Evolutionary conservation across 495 filamentous ascomycete genomes (phyloP), one percentile per base, ranked within the genome.

Genomic region (Lentithecium fluviatile): DNA sequence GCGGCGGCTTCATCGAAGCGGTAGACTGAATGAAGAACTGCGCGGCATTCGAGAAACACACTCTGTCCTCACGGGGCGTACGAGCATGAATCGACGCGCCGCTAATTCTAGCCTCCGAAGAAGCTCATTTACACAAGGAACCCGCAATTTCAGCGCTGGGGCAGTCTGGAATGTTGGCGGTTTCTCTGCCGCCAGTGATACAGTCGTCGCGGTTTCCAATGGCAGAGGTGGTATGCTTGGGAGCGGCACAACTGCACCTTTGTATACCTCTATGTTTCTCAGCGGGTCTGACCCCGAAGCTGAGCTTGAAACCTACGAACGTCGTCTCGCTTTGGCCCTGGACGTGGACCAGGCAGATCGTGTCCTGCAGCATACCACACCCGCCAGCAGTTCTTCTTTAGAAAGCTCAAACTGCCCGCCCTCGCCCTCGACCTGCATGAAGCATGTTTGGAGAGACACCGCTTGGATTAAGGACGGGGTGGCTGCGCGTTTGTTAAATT

Each of bases 121-220:
- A 8, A 56, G 32, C 25, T 56, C 60, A 8, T 48, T 52, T 13
- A 37, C 49, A 3, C 13, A 24, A 10, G 50, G 32, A 7, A 12
- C 32, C 12, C 67, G 70, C 12, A 75, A 82, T 60, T 75, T 84
- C 48, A 94, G 89, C 71, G 64, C 75, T 48, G 89, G 88, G 0
- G 80, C 83, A 36, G 79, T 93, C n/a, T 95, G 91, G 91, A 82
- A 83, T 5, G 88, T 94, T 15, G 89, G 91, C 17, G 88, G 90
- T 25, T 65, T 79, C 25, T 80, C 82, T 45, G 78, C 79, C 21
- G 78, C 78, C 13, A 81, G 75, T 40, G 75, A 76, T 24, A 71
- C 73, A 45, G 68, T 77, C 12, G 60, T 68, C 38, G 78, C 81
- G 8, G 71, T 87, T 19, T 70, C 85, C 49, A 77, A 86, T 69